Conservation (phyloP, 2,329 filamentous ascomycete genomes). For the Colletotrichum tanaceti region DNA sequence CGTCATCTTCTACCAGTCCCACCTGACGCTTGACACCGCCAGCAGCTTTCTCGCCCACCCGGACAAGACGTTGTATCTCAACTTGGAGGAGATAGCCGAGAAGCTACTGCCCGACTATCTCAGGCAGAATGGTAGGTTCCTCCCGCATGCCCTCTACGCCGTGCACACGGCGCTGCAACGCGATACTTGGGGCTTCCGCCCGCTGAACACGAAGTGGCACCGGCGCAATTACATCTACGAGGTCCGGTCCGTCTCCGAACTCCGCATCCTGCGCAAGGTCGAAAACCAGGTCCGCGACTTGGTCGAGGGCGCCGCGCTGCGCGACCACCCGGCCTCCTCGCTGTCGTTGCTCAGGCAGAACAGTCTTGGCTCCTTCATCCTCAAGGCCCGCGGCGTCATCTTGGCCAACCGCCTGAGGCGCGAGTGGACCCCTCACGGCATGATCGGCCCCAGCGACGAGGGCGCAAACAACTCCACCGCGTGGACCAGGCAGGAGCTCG, state of each 20-base stretch:
- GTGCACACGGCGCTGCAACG: conserved; percentile 73
- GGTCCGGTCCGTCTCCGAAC: conserved; percentile 53
- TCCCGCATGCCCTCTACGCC: conserved; percentile 70
- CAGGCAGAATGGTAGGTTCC: conserved; percentile 53
- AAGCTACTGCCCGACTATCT: conserved; percentile 54
- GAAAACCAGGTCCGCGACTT: conserved; percentile 65
- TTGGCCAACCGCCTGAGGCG: conserved; percentile 62
- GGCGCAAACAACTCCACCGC: conserved; percentile 25
- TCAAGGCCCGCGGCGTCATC: conserved; percentile 62
- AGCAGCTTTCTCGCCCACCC: conserved; percentile 54
- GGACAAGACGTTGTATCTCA: conserved; percentile 57
- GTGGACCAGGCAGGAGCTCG: conserved; percentile 63
- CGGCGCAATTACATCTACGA: conserved; percentile 55
- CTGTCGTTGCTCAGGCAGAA: conserved; percentile 44
- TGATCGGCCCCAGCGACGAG: conserved; percentile 54
- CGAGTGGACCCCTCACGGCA: conserved; percentile 62
- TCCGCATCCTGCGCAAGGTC: conserved; percentile 62
- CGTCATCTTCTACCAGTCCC: conserved; percentile 59
- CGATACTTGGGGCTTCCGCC: conserved; percentile 71
- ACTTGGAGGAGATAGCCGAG: conserved; percentile 63
- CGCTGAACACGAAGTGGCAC: conserved; percentile 54
- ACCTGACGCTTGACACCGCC: conserved; percentile 61
- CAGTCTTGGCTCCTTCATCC: conserved; percentile 59
- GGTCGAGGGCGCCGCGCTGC: conserved; percentile 53
- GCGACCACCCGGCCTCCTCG: conserved; percentile 24